Conservation (phyloP, 2,329 filamentous ascomycete genomes). For the Blumeriella jaapii region DNA sequence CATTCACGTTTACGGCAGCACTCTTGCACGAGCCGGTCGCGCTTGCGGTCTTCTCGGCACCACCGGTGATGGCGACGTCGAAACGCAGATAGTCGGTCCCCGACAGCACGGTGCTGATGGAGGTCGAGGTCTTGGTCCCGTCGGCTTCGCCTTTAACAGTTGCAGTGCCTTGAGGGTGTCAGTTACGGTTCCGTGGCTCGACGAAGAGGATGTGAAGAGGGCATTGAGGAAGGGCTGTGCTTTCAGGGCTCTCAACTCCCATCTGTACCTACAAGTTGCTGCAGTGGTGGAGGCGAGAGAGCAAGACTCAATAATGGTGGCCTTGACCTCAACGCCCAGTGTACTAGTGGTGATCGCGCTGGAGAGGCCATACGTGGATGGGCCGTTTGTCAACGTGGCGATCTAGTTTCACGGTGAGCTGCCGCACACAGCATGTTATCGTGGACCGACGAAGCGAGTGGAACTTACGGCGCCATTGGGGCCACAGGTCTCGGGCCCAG, state of each 20-base stretch:
- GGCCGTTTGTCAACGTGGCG: constrained; percentile 1
- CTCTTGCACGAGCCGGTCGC: constrained; percentile 2
- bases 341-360: constrained; percentile 3
- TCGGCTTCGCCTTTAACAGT: constrained; percentile 2
- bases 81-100: constrained; percentile 1
- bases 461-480: constrained; percentile 4
- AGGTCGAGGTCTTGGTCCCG: not conserved
- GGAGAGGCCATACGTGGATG: constrained; percentile 4
- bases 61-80: constrained; percentile 6
- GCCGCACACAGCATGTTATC: too few relatives aligned
- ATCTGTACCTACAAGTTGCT: constrained; percentile 4
- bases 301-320: constrained; percentile 3
- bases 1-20: too few relatives aligned
- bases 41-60: constrained; percentile 6
- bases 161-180: constrained; percentile 1
- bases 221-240: not conserved
- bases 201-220: not conserved
- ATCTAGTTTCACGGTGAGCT: not conserved
- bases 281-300: constrained; percentile 2
- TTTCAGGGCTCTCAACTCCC: not conserved
- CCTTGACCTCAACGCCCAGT: not conserved
- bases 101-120: not conserved
- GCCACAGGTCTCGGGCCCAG: constrained; percentile 1
- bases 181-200: not conserved
- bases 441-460: not conserved